Conservation (phyloP, 108 stramenopile species). For the Fragilaria radians region DNA sequence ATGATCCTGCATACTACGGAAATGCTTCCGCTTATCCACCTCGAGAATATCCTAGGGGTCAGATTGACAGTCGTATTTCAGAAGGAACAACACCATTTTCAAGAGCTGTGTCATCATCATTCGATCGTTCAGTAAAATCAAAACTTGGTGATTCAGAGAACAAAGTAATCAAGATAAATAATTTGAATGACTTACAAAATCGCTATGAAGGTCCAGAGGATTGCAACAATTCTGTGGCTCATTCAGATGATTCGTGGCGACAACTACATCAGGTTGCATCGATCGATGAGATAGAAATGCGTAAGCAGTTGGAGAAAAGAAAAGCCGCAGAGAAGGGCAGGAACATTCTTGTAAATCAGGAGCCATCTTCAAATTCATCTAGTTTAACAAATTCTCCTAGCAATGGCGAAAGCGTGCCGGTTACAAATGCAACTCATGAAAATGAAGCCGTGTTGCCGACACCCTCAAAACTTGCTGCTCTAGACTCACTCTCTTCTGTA, state of each 20-base stretch:
- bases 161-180: not conserved
- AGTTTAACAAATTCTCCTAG: slow-evolving; percentile 54
- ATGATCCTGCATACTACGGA: no score
- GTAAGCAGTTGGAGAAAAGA: slow-evolving; percentile 19
- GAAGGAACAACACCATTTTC: no score
- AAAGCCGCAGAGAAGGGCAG: no score
- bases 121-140: slow-evolving; percentile 24
- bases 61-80: no score
- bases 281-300: slow-evolving; percentile 53
- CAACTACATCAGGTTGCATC: slow-evolving; percentile 57
- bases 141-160: slow-evolving; percentile 2
- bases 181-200: slow-evolving; percentile 3
- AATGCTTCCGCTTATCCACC: no score
- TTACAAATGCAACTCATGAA: slow-evolving; percentile 15
- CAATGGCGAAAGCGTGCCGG: no score
- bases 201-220: slow-evolving; percentile 14
- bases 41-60: no score
- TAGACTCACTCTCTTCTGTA: slow-evolving; percentile 46
- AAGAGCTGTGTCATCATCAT: slow-evolving; percentile 46
- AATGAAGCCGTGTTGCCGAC: slow-evolving; percentile 10
- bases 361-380: slow-evolving; percentile 44
- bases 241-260: slow-evolving; percentile 47
- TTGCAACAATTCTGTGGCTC: not conserved
- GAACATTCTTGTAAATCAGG: no score
- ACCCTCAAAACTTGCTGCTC: slow-evolving; percentile 17